Conservation (phyloP, 2,329 filamentous ascomycete species). For the Setomelanomma holmii region DNA sequence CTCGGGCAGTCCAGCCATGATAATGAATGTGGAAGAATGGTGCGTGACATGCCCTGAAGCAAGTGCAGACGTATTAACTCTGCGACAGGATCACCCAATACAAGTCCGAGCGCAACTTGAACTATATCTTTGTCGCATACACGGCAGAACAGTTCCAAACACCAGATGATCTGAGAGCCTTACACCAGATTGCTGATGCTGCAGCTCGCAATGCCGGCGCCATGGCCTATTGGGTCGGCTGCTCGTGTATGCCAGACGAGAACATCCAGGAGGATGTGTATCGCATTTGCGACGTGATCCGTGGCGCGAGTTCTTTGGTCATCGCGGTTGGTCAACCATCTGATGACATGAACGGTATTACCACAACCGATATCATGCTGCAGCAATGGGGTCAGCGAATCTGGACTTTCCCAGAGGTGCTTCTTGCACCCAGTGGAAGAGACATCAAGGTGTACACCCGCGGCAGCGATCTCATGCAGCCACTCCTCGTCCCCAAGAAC, state of each 20-base stretch:
- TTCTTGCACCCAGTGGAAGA: conserved; percentile 41
- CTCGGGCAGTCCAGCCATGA: conserved; percentile 21
- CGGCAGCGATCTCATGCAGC: conserved; percentile 27
- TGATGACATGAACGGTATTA: conserved; percentile 25
- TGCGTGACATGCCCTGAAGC: conserved; percentile 2
- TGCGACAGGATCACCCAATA: conserved; percentile 25
- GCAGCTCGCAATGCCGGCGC: conserved; percentile 49
- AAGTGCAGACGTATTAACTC: not conserved
- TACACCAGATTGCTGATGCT: conserved; percentile 49
- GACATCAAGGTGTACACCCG: conserved; percentile 45
- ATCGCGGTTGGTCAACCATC: conserved; percentile 50
- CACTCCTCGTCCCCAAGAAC: conserved; percentile 45
- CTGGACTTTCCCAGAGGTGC: conserved; percentile 57
- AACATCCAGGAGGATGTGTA: conserved; percentile 49
- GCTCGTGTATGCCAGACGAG: conserved; percentile 52
- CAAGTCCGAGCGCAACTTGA: conserved; percentile 27
- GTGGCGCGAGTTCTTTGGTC: conserved; percentile 50
- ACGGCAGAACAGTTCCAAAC: conserved; percentile 51
- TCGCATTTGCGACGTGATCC: conserved; percentile 56
- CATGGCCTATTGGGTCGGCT: conserved; percentile 54
- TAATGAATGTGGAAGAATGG: conserved; percentile 37
- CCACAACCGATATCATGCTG: conserved; percentile 41
- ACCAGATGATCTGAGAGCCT: conserved; percentile 30
- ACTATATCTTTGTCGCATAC: conserved; percentile 53
- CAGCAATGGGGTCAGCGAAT: conserved; percentile 55